A percentile compares a stretch with the other conserved stretches of the same genome.
Conservation (phyloP, 805 yeast genomes). For the Lipomyces yamadae region DNA sequence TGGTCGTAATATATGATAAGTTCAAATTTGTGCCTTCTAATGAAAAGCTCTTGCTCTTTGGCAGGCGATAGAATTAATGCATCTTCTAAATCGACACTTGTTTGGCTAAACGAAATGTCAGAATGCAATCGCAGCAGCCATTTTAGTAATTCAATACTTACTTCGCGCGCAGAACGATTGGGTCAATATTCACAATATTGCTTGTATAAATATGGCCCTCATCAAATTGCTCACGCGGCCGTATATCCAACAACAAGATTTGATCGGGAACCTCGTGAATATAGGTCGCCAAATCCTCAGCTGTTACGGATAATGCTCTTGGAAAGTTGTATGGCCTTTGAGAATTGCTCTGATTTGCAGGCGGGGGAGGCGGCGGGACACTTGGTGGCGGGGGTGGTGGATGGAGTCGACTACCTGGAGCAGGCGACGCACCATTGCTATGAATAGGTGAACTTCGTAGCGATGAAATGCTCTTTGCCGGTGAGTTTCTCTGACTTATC, state of each 20-base stretch:
- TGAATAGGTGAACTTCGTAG: not conserved
- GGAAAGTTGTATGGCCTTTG: constrained; percentile 38
- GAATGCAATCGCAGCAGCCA: not conserved
- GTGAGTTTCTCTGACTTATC: not conserved
- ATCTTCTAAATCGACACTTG: constrained; percentile 70
- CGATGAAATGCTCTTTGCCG: not conserved
- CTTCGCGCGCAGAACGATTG: constrained; percentile 56
- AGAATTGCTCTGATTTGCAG: not conserved
- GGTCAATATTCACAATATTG: constrained; percentile 76
- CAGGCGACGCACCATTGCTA: not conserved
- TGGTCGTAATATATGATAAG: constrained; percentile 69
- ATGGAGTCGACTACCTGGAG: not conserved
- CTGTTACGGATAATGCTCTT: constrained; percentile 39
- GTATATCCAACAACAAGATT: constrained; percentile 71
- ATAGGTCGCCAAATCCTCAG: constrained; percentile 40
- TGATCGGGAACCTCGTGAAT: constrained; percentile 39
- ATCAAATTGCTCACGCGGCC: constrained; percentile 65
- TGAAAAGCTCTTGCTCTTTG: constrained; percentile 60
- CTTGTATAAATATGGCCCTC: constrained; percentile 64
- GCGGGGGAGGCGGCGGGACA: constrained; percentile 7
- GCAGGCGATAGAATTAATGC: constrained; percentile 62
- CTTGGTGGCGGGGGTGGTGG: constrained; percentile 1
- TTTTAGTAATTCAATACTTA: constrained; percentile 5
- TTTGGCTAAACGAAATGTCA: constrained; percentile 45
- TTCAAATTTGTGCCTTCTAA: constrained; percentile 59